Evolutionary conservation across 179 eudicot genomes (phyloP), one percentile per base, ranked within the genome.

Genomic region (Patellifolia procumbens): DNA sequence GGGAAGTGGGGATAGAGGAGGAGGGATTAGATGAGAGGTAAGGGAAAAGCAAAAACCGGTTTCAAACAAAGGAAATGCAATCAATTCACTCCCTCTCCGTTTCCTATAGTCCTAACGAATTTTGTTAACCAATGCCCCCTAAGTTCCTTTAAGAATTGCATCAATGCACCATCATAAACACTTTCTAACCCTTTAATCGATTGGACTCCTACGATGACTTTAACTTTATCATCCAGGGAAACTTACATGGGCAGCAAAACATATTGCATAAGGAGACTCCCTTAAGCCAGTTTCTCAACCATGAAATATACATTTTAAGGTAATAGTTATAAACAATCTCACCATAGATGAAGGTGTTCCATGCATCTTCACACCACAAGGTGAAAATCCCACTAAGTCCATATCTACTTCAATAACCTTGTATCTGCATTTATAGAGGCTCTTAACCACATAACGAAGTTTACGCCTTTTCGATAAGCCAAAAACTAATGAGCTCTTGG

Each of bases 321-420:
- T 17, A n/a, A 61, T 7, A 61, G 19, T 61, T 26, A 61, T 20
- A 61, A 13, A 32, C 2, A 61, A 32, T 60, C 20, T 61, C 37
- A 61, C 13, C 16, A 58, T 51, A 2, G 20, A 16, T 51, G 55
- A 51, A 51, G 20, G 5, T 51, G n/a, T 51, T 51, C 32, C 5
- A 24, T 58, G 11, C 22, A 56, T 56, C 61, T 56, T 7, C 65
- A n/a, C n/a, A n/a, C n/a, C n/a, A n/a, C n/a, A n/a, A n/a, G n/a
- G n/a, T n/a, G n/a, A n/a, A n/a, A n/a, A n/a, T n/a, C n/a, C n/a
- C 35, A 59, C 64, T 59, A 59, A 59, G 34, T 15, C 34, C 64
- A 59, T 59, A 59, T 59, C 64, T 59, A n/a, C 64, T 59, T 59
- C 34, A 26, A 59, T 11, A 24, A 59, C 34, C 32, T 55, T 55